Evolutionary conservation across 371 early-diverging fungal genomes (phyloP), one percentile per base, ranked within the genome.

Genomic region (Mortierella sp.): DNA sequence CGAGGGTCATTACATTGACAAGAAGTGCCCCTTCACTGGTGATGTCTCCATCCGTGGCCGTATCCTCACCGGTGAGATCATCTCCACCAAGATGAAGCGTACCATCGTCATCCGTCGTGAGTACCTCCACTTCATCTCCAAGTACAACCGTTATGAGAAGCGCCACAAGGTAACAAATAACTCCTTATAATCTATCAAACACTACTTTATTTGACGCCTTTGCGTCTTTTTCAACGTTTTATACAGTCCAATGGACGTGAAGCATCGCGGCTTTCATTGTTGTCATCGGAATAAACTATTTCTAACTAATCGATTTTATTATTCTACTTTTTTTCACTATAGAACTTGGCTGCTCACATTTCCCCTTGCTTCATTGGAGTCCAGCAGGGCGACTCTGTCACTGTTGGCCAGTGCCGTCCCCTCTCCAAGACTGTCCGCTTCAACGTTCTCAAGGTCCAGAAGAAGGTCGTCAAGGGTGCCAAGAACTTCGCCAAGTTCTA

Each of bases 121-220:
- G 85, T 99, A 99, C 93, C 93, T 99, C 76, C 98, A 99, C 94
- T 99, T 96, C 93, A 93, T 99, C 86, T 93, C 95, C 88, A 99
- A 99, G 92, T 99, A 99, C 95, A 98, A 99, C 93, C 97, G 99
- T 94, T 99, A 98, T 89, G 99, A 99, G 92, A 99, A 99, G 96
- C 95, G 99, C 85, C 99, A 99, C 94, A 99, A 95, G 79, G 79
- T 79, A 73, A 70, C 22, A 12, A 10, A 23, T 29, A 45, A 3
- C 15, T 3, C 45, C n/a, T 8, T 45, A 3, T 15, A 4, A 6
- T 9, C 35, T 35, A 35, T 35, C 9, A 9, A 3, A 6, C 9
- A 9, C 35, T 35, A 9, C 9, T 35, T 35, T 9, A 35, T 35
- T 35, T 3, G 35, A 7, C 12, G 2, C 43, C 15, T 42, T 42